phyloP scores from a whole-genome alignment of 2,329 filamentous ascomycete genomes.

The Helotiales sp. region DNA sequence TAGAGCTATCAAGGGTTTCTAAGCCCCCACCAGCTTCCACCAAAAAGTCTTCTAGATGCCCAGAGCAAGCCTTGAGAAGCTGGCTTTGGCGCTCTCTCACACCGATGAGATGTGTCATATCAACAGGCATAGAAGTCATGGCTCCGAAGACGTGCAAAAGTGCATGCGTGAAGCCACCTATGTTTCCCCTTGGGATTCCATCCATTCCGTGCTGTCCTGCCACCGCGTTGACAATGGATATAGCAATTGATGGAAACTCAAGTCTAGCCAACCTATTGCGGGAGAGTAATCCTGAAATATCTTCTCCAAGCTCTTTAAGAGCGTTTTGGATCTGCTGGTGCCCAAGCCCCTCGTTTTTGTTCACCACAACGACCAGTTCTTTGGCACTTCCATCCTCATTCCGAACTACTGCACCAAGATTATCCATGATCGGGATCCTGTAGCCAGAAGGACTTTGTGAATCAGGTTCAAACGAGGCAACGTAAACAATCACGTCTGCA shows the following conservation, averaged over 20 bases:
- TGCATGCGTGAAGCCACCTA: slow-evolving; percentile 66
- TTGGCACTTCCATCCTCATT: slow-evolving; percentile 42
- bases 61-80: slow-evolving; percentile 75
- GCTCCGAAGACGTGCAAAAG: slow-evolving; percentile 70
- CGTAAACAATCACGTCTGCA: slow-evolving; percentile 83
- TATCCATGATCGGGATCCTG: not conserved
- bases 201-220: not conserved
- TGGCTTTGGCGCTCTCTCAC: slow-evolving; percentile 89
- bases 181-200: slow-evolving; percentile 62
- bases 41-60: slow-evolving; percentile 76
- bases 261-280: not conserved
- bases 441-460: not conserved
- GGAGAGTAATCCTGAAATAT: slow-evolving; percentile 50
- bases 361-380: slow-evolving; percentile 62
- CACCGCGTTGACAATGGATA: slow-evolving; percentile 74
- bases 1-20: slow-evolving; percentile 83
- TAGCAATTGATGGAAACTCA: slow-evolving; percentile 53
- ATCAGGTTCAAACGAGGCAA: slow-evolving; percentile 73
- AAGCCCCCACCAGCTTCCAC: slow-evolving; percentile 59
- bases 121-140: slow-evolving; percentile 73
- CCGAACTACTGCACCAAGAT: not conserved
- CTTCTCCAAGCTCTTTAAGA: not conserved
- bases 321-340: slow-evolving; percentile 33
- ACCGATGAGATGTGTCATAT: slow-evolving; percentile 83
- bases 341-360: slow-evolving; percentile 63